phyloP scores from a whole-genome alignment of 495 filamentous ascomycete species.

The Xylaria castorea region DNA sequence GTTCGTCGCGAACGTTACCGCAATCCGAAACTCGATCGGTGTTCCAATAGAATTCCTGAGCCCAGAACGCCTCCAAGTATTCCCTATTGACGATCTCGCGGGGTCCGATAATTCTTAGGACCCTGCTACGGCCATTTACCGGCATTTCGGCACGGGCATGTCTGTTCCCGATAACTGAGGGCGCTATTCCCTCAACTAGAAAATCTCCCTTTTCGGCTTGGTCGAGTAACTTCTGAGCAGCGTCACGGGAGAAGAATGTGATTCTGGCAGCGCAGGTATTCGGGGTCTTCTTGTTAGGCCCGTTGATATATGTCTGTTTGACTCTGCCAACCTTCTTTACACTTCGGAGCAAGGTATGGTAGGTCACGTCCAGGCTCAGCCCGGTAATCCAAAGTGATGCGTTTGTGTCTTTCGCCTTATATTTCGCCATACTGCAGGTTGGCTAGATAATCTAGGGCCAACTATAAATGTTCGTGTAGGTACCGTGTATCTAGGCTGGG shows the following conservation, averaged over 20 bases:
- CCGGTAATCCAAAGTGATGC: background rate
- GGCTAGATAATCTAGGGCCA: background rate
- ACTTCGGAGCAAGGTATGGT: background rate
- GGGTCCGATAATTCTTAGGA: background rate
- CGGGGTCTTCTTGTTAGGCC: background rate
- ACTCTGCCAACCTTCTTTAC: background rate
- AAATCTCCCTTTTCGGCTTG: background rate
- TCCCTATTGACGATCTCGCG: background rate
- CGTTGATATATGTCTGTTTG: background rate
- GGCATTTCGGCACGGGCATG: background rate
- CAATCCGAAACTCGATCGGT: background rate
- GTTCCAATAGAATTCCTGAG: background rate
- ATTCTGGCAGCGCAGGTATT: background rate
- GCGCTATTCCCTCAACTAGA: background rate
- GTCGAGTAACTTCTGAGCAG: background rate
- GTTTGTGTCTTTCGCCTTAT: background rate
- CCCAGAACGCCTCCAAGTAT: constrained; percentile 4
- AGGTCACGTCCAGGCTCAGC: background rate
- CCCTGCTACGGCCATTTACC: background rate
- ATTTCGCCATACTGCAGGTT: background rate
- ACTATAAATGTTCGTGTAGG: background rate
- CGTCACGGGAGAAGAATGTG: background rate
- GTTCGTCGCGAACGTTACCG: background rate
- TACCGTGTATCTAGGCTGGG: background rate
- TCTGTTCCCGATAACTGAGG: background rate